phyloP scores from a whole-genome alignment of 1,139 yeast species.

The Lodderomyces orthopsilosis region DNA sequence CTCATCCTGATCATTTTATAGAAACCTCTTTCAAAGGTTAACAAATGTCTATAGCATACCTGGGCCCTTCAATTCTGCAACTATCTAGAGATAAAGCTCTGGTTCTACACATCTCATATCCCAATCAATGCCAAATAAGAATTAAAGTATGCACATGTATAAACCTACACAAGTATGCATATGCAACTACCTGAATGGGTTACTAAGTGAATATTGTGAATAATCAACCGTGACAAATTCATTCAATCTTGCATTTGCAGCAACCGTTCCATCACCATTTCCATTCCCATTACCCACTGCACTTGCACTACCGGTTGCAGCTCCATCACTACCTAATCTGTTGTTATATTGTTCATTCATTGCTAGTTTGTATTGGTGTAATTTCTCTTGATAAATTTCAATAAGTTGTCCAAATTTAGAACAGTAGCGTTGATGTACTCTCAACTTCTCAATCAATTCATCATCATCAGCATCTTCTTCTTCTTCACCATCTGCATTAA shows the following conservation, averaged over 20 bases:
- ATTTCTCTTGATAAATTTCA: slow-evolving; percentile 44
- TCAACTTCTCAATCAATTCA: slow-evolving; percentile 45
- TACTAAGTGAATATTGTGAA: slow-evolving; percentile 37
- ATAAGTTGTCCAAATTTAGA: slow-evolving; percentile 49
- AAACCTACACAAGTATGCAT: too few species aligned
- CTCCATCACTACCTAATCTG: neutral
- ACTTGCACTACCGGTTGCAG: neutral
- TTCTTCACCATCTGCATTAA: slow-evolving; percentile 16
- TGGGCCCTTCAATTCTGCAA: too few species aligned
- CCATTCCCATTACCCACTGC: neutral
- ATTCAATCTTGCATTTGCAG: slow-evolving; percentile 22
- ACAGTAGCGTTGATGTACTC: slow-evolving; percentile 51
- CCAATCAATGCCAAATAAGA: too few species aligned
- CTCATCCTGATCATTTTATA: too few species aligned
- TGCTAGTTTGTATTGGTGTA: slow-evolving; percentile 7
- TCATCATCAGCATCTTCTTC: slow-evolving; percentile 33
- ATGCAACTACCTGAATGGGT: slow-evolving; percentile 1
- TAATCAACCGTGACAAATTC: slow-evolving; percentile 48
- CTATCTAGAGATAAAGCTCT: too few species aligned
- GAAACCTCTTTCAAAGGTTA: too few species aligned
- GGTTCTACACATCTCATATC: too few species aligned
- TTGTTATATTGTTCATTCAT: neutral
- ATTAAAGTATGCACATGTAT: too few species aligned
- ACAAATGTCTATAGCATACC: too few species aligned
- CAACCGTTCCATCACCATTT: slow-evolving; percentile 9